Percentiles rank a stretch among this genome's conserved stretches.
Evolutionary conservation across 495 filamentous ascomycete species (phyloP).

Genomic region (Darksidea phi): DNA sequence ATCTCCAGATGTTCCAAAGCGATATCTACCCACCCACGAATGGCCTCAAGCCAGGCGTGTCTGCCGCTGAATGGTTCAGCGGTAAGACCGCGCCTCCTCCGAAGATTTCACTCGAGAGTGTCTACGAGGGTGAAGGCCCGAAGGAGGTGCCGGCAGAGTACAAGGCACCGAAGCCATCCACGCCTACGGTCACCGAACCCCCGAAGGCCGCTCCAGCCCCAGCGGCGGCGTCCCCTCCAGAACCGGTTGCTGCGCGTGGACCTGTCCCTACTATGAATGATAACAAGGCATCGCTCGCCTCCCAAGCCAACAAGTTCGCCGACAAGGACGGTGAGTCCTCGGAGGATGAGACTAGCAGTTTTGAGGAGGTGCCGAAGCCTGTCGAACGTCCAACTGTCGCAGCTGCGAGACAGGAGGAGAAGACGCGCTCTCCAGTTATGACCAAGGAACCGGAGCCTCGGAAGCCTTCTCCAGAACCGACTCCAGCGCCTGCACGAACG

Average conservation of each 20-base stretch:
- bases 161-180: constrained; percentile 50
- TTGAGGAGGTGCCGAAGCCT: constrained; percentile 76
- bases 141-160: constrained; percentile 70
- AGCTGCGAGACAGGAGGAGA: constrained; percentile 35
- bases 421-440: constrained; percentile 24
- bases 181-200: constrained; percentile 50
- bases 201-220: constrained; percentile 54
- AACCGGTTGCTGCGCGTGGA: constrained; percentile 48
- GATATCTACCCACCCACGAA: constrained; percentile 89
- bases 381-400: constrained; percentile 49
- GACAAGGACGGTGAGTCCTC: constrained; percentile 64
- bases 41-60: constrained; percentile 75
- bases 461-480: constrained; percentile 43
- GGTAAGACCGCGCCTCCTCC: constrained; percentile 80
- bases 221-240: constrained; percentile 44
- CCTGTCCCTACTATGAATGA: constrained; percentile 71
- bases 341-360: constrained; percentile 70
- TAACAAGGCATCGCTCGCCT: constrained; percentile 79
- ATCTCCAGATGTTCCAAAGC: constrained; percentile 71
- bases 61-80: constrained; percentile 75
- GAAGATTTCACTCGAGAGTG: constrained; percentile 87
- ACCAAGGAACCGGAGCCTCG: constrained; percentile 32
- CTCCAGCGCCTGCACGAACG: constrained; percentile 25
- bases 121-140: constrained; percentile 80
- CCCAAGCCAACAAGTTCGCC: constrained; percentile 78